Percentiles rank a stretch among this genome's conserved stretches.
phyloP scores from a whole-genome alignment of 2,329 filamentous ascomycete genomes.

The Colletotrichum lupini region DNA sequence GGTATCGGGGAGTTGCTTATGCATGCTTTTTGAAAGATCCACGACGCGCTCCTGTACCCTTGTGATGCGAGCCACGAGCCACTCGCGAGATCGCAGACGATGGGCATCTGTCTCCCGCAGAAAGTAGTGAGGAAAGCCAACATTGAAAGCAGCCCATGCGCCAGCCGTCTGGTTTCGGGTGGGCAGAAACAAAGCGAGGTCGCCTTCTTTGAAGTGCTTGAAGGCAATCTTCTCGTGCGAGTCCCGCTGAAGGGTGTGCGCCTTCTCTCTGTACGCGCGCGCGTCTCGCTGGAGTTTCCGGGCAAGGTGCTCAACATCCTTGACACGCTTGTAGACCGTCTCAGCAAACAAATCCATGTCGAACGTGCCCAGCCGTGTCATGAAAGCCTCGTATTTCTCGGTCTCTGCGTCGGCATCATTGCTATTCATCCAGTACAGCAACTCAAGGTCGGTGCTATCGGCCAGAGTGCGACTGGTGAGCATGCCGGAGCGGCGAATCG shows the following conservation, averaged over 20 bases:
- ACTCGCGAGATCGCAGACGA: conserved; percentile 85
- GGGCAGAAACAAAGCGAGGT: conserved; percentile 92
- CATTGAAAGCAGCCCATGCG: conserved; percentile 98
- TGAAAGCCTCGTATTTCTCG: conserved; percentile 78
- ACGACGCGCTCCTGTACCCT: conserved; percentile 94
- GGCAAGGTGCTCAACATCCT: conserved; percentile 92
- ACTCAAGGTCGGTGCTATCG: conserved; percentile 74
- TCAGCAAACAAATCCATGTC: conserved; percentile 88
- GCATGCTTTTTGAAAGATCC: conserved; percentile 84
- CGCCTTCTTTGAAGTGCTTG: conserved; percentile 94
- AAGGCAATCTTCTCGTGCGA: conserved; percentile 97
- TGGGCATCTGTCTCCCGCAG: conserved; percentile 92
- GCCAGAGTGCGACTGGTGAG: conserved; percentile 64
- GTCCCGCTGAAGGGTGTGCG: conserved; percentile 83
- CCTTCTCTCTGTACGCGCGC: conserved; percentile 86
- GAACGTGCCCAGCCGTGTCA: conserved; percentile 80
- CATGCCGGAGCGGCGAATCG: conserved; percentile 64
- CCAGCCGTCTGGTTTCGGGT: conserved; percentile 94
- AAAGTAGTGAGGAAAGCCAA: conserved; percentile 97
- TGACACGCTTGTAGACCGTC: conserved; percentile 86
- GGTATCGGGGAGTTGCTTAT: conserved; percentile 54
- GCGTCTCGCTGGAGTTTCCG: conserved; percentile 94
- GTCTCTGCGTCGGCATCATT: conserved; percentile 74
- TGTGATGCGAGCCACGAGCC: conserved; percentile 94
- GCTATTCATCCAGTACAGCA: conserved; percentile 86